These are phyloP conservation scores for Arxiozyma telluris DNA, from an alignment of 1,139 yeast species.

Conservation along the genomic window DNA sequence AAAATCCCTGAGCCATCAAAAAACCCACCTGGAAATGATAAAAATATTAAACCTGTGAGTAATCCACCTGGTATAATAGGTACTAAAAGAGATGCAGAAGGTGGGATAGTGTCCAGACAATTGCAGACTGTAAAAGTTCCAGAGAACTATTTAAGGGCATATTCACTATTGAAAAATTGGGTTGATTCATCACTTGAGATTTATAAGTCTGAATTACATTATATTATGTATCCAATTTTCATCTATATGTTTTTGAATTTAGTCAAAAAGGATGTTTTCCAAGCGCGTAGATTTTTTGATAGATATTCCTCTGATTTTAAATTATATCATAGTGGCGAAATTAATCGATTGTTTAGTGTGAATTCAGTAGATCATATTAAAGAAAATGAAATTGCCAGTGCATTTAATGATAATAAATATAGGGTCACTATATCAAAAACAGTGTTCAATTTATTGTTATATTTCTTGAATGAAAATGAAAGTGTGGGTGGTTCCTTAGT, in stretches of 20 bases:
- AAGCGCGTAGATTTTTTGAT: slow-evolving; percentile 69
- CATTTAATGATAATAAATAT: slow-evolving; percentile 67
- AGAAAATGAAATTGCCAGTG: slow-evolving; percentile 72
- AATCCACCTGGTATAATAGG: slow-evolving; percentile 29
- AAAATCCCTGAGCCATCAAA: slow-evolving; percentile 29
- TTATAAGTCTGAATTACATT: slow-evolving; percentile 79
- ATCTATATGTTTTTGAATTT: slow-evolving; percentile 80
- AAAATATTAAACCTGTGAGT: slow-evolving; percentile 31
- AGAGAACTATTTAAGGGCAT: slow-evolving; percentile 66
- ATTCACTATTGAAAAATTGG: slow-evolving; percentile 76
- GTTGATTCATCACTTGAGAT: slow-evolving; percentile 84
- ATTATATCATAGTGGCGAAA: slow-evolving; percentile 70
- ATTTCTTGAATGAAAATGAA: slow-evolving; percentile 86
- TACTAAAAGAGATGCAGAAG: slow-evolving; percentile 32
- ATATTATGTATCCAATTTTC: slow-evolving; percentile 81
- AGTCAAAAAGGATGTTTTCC: slow-evolving; percentile 50
- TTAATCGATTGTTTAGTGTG: slow-evolving; percentile 61
- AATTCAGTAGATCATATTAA: slow-evolving; percentile 71
- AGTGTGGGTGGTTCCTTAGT: slow-evolving; percentile 85
- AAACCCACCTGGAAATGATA: slow-evolving; percentile 28
- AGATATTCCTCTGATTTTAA: slow-evolving; percentile 66
- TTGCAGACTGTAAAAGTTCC: slow-evolving; percentile 42
- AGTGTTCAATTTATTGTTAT: slow-evolving; percentile 71
- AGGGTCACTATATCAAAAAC: slow-evolving; percentile 72
- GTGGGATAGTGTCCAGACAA: slow-evolving; percentile 30